phyloP scores from a whole-genome alignment of 768 basidiomycete genomes.

The Trametes cinnabarina region DNA sequence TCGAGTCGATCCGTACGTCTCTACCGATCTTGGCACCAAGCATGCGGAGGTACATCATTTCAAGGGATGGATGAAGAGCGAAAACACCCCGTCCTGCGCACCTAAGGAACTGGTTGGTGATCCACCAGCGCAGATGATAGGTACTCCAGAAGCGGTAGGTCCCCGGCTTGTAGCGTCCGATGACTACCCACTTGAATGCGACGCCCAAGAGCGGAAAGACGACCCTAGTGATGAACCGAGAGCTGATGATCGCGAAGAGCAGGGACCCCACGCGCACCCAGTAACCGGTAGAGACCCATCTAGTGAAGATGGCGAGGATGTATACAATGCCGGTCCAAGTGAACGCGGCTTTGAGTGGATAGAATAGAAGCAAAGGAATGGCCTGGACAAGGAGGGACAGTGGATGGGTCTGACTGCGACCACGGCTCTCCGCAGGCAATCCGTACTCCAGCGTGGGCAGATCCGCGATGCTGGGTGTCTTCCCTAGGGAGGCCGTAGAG shows the following conservation, averaged over 20 bases:
- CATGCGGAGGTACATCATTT: conserved; percentile 43
- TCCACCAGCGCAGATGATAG: conserved; percentile 47
- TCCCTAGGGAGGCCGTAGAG: conserved; percentile 4
- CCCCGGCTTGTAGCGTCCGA: conserved; percentile 40
- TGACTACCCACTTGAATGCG: conserved; percentile 47
- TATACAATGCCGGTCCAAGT: conserved; percentile 43
- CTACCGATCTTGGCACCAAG: conserved; percentile 45
- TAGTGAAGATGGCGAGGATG: conserved; percentile 36
- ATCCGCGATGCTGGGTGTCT: conserved; percentile 8
- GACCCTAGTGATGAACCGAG: conserved; percentile 35
- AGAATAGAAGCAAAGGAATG: conserved; percentile 44
- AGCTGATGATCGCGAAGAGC: conserved; percentile 34
- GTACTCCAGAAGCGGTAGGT: conserved; percentile 29
- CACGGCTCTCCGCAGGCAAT: not conserved
- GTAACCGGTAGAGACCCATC: conserved; percentile 29
- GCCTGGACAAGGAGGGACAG: conserved; percentile 41
- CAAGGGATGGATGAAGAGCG: conserved; percentile 36
- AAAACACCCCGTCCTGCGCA: conserved; percentile 45
- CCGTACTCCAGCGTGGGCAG: conserved; percentile 15
- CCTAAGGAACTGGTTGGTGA: conserved; percentile 41
- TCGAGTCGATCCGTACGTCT: conserved; percentile 40
- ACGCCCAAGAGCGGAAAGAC: conserved; percentile 41
- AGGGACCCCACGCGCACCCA: conserved; percentile 38
- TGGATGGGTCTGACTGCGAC: conserved; percentile 30
- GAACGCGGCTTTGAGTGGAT: conserved; percentile 44